phyloP scores from a whole-genome alignment of 768 basidiomycete species.

The Termitomyces sp. region DNA sequence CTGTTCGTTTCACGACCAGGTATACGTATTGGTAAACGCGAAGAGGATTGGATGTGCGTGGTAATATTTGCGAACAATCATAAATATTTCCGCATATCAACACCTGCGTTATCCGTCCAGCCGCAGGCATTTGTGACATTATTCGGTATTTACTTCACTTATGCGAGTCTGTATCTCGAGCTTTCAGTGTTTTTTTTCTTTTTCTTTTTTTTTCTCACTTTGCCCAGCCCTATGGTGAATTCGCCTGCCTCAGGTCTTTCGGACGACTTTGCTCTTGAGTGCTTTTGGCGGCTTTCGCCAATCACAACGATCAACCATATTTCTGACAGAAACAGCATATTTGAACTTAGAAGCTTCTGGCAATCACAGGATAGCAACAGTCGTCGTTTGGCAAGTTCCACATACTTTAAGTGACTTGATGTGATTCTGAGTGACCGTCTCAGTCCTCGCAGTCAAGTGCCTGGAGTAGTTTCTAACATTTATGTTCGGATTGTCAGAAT shows the following conservation, averaged over 20 bases:
- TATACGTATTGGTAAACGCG: background rate
- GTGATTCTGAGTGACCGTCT: too few relatives aligned
- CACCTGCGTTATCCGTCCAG: background rate
- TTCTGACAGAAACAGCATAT: background rate
- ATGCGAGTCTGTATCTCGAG: background rate
- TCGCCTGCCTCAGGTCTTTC: background rate
- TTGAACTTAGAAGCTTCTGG: background rate
- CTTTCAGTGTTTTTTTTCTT: too few relatives aligned
- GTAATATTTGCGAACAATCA: constrained; percentile 11
- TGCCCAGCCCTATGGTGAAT: background rate
- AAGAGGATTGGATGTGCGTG: constrained; percentile 8
- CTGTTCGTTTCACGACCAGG: constrained; percentile 7
- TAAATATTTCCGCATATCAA: background rate
- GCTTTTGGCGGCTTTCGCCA: background rate
- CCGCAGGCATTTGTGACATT: background rate
- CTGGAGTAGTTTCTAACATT: background rate
- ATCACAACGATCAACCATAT: background rate
- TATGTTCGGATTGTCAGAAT: too few relatives aligned
- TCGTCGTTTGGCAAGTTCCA: background rate
- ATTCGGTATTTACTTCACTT: background rate
- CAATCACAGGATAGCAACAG: background rate
- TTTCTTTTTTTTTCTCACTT: background rate
- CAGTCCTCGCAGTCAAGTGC: background rate
- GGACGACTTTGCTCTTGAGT: background rate
- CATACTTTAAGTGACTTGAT: background rate